These are phyloP conservation scores for Escallonia herrerae DNA, from an alignment of 129 eudicot genomes.

Conservation along the genomic window DNA sequence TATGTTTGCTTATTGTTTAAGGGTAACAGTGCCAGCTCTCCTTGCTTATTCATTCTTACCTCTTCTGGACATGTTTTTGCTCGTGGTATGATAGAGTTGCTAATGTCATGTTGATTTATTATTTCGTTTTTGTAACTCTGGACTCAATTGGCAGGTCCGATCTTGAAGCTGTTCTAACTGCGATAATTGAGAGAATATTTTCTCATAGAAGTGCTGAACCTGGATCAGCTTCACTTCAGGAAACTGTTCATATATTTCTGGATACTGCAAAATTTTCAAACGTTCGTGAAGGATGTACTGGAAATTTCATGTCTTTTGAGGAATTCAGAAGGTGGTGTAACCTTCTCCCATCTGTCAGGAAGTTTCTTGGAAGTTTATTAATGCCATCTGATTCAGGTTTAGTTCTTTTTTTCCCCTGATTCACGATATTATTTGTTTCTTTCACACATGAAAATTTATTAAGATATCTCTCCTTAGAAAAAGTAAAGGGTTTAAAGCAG, in stretches of 20 bases:
- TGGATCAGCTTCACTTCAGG: conserved; percentile 27
- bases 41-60: no score
- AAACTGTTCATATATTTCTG: conserved; percentile 38
- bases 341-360: conserved; percentile 79
- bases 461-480: no score
- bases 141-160: conserved; percentile 57
- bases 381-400: conserved; percentile 69
- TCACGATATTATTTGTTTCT: conserved; percentile 6
- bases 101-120: no score
- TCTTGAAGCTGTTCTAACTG: conserved; percentile 64
- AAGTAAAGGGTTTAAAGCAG: no score
- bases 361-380: conserved; percentile 64
- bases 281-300: conserved; percentile 33
- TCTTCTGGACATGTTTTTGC: no score
- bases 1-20: no score
- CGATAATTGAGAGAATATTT: conserved; percentile 46
- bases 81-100: no score
- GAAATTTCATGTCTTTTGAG: conserved; percentile 56
- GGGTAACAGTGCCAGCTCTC: not conserved
- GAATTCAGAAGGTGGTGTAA: conserved; percentile 70
- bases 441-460: not conserved
- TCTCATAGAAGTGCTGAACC: conserved; percentile 28
- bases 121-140: no score
- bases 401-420: not conserved
- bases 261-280: conserved; percentile 48